phyloP scores from a whole-genome alignment of 2,329 filamentous ascomycete species.

The Diplodia intermedia region DNA sequence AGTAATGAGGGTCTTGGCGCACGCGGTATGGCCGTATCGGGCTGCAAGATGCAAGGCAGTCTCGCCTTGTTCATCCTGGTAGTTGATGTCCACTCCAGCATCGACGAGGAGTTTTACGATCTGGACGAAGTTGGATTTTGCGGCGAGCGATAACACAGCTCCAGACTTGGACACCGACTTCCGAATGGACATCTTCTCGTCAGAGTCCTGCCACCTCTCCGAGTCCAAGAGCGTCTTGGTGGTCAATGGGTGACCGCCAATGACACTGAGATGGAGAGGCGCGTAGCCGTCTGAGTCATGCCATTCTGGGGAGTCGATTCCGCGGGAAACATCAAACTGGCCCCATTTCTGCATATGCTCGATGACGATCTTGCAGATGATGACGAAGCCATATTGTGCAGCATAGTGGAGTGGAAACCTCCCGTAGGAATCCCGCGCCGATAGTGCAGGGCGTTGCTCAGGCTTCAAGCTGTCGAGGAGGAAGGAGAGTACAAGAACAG shows the following conservation, averaged over 20 bases:
- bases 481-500: slow-evolving; percentile 70
- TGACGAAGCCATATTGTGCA: slow-evolving; percentile 90
- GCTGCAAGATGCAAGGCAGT: slow-evolving; percentile 92
- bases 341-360: slow-evolving; percentile 88
- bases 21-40: slow-evolving; percentile 82
- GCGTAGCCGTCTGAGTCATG: slow-evolving; percentile 92
- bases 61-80: slow-evolving; percentile 87
- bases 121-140: slow-evolving; percentile 81
- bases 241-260: slow-evolving; percentile 86
- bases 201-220: slow-evolving; percentile 75
- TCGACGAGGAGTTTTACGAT: slow-evolving; percentile 90
- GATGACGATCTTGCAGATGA: slow-evolving; percentile 88
- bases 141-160: slow-evolving; percentile 84
- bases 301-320: slow-evolving; percentile 87
- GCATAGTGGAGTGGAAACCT: slow-evolving; percentile 90
- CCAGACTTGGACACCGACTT: slow-evolving; percentile 81
- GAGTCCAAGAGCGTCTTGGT: slow-evolving; percentile 81
- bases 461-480: slow-evolving; percentile 72
- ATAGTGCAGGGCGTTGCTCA: slow-evolving; percentile 71
- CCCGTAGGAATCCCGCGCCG: slow-evolving; percentile 76
- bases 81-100: slow-evolving; percentile 91
- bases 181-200: slow-evolving; percentile 68
- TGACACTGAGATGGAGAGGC: slow-evolving; percentile 88
- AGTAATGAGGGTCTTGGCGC: slow-evolving; percentile 75
- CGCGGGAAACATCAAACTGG: slow-evolving; percentile 81